Percentiles rank a stretch among this genome's conserved stretches.
Evolutionary conservation across 305 asterid genomes (phyloP).

Genomic region (Fraxinus angustifolia): DNA sequence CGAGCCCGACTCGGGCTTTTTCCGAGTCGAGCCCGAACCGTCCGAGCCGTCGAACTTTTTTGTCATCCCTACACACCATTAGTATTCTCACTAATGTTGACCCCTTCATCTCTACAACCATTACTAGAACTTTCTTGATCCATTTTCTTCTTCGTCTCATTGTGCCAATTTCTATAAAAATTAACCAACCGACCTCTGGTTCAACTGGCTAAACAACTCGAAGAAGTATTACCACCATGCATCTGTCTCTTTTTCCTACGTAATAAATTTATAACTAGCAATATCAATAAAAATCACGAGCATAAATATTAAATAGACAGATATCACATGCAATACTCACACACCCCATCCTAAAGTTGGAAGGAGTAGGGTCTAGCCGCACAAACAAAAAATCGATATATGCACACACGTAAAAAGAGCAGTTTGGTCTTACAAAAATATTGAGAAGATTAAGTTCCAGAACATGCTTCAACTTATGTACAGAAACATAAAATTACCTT

Average conservation of each 20-base stretch:
- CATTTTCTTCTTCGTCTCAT: slow-evolving; percentile 20
- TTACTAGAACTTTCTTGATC: background rate
- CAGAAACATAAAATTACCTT: background rate
- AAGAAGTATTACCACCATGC: slow-evolving; percentile 11
- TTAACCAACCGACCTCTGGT: slow-evolving; percentile 33
- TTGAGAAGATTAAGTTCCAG: background rate
- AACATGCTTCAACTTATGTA: background rate
- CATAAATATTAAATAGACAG: background rate
- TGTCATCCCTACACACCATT: background rate
- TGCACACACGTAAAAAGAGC: background rate
- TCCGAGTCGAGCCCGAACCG: too few species aligned
- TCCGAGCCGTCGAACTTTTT: too few species aligned
- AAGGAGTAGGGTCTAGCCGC: background rate
- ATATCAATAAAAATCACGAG: background rate
- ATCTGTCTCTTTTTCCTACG: background rate
- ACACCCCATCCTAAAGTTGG: background rate
- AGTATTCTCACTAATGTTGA: background rate
- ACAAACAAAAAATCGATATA: background rate
- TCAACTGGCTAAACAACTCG: slow-evolving; percentile 35
- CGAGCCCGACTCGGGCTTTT: too few species aligned
- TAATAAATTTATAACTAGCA: background rate
- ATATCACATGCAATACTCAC: background rate
- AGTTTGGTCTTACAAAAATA: background rate
- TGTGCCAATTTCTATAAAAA: slow-evolving; percentile 11
- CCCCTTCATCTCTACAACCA: background rate